Percentiles rank a stretch among this genome's conserved stretches.
Conservation (phyloP, 371 early-diverging fungal species). For the Apophysomyces ossiformis region DNA sequence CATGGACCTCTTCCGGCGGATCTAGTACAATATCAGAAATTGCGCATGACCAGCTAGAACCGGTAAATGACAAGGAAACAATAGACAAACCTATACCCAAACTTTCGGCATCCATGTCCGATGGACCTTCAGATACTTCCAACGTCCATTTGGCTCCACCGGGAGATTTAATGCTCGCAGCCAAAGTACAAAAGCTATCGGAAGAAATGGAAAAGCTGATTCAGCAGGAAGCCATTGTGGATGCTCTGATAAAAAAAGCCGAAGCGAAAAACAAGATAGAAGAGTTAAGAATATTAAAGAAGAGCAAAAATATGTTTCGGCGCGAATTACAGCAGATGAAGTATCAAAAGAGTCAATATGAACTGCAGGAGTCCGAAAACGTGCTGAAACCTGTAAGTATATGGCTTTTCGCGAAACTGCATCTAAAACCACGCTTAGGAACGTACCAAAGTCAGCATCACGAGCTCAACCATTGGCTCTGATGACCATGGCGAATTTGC, state of each 20-base stretch:
- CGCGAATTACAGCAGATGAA: constrained; percentile 65
- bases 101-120: background rate
- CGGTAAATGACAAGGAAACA: background rate
- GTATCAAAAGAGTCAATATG: constrained; percentile 73
- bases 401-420: background rate
- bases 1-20: constrained; percentile 45
- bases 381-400: constrained; percentile 64
- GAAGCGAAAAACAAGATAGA: constrained; percentile 49
- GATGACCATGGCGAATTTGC: constrained; percentile 70
- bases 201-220: constrained; percentile 60
- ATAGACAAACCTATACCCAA: constrained; percentile 1
- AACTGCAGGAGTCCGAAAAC: constrained; percentile 69
- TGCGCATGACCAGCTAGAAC: constrained; percentile 37
- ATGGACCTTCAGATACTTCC: constrained; percentile 13
- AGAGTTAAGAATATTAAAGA: constrained; percentile 67
- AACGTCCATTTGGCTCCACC: constrained; percentile 69
- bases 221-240: constrained; percentile 74
- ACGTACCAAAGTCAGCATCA: constrained; percentile 63
- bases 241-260: constrained; percentile 66
- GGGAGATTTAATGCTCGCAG: constrained; percentile 68
- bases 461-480: constrained; percentile 59
- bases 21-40: constrained; percentile 38
- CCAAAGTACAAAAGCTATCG: constrained; percentile 54
- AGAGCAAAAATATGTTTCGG: constrained; percentile 59
- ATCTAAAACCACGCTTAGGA: constrained; percentile 38